phyloP scores from a whole-genome alignment of 805 yeast genomes.

The Candida piceae region DNA sequence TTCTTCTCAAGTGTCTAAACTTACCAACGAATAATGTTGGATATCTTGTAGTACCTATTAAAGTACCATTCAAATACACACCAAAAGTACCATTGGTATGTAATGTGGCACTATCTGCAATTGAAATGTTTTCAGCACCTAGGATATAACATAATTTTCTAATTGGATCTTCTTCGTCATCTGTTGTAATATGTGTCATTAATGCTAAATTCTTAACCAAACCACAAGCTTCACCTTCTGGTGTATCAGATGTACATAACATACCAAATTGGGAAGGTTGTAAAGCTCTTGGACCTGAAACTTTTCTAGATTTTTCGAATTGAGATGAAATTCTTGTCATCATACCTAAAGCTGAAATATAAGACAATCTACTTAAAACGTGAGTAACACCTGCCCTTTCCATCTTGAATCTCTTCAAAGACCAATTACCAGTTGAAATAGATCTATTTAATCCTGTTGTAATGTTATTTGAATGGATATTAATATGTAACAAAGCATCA shows the following conservation, averaged over 20 bases:
- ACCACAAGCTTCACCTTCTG: constrained; percentile 99
- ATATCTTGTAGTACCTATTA: constrained; percentile 82
- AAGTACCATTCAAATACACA: constrained; percentile 88
- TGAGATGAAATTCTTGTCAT: constrained; percentile 99
- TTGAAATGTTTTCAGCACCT: constrained; percentile 84
- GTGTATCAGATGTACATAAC: constrained; percentile 98
- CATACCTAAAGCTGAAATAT: constrained; percentile 96
- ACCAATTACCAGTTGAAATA: constrained; percentile 98
- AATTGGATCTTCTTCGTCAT: constrained; percentile 92
- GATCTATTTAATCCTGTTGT: constrained; percentile 95
- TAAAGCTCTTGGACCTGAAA: constrained; percentile 96
- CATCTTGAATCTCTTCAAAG: constrained; percentile 97
- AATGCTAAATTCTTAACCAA: constrained; percentile 93
- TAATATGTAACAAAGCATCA: constrained; percentile 85
- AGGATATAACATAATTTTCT: constrained; percentile 67
- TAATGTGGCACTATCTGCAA: constrained; percentile 76
- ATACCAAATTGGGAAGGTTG: constrained; percentile 99
- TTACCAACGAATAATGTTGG: constrained; percentile 76
- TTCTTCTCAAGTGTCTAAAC: constrained; percentile 77
- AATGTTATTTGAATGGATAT: constrained; percentile 87
- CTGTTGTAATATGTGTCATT: constrained; percentile 98
- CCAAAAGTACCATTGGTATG: constrained; percentile 78
- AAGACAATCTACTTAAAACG: constrained; percentile 84
- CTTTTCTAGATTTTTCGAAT: constrained; percentile 95
- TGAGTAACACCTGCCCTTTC: constrained; percentile 99